phyloP scores from a whole-genome alignment of 768 basidiomycete genomes.

The Lentinula guzmanii region DNA sequence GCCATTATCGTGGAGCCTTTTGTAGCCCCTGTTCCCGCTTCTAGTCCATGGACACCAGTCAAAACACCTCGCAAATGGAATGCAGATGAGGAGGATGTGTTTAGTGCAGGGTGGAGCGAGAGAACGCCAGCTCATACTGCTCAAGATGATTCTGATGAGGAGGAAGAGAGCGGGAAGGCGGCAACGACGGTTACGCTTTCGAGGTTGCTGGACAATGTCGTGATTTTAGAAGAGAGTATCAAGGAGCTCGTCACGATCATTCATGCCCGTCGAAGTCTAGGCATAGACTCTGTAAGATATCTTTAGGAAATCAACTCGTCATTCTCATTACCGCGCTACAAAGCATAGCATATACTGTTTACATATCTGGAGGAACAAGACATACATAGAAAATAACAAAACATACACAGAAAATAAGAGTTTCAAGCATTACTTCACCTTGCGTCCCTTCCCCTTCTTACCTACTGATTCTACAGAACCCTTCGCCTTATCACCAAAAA shows the following conservation, averaged over 20 bases:
- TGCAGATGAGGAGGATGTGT: constrained; percentile 67
- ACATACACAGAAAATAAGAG: neutral
- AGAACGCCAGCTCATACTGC: constrained; percentile 16
- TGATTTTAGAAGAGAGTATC: constrained; percentile 90
- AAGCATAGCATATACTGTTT: neutral
- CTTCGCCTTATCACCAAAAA: constrained; percentile 42
- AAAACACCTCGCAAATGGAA: constrained; percentile 42
- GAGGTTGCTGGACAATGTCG: constrained; percentile 85
- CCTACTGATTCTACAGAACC: constrained; percentile 15
- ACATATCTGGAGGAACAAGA: neutral
- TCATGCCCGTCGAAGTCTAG: constrained; percentile 75
- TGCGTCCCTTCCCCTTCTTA: constrained; percentile 28
- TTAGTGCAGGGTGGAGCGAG: constrained; percentile 47
- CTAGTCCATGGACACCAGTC: constrained; percentile 60
- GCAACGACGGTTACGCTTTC: constrained; percentile 63
- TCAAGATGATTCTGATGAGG: constrained; percentile 19
- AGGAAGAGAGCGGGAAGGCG: constrained; percentile 23
- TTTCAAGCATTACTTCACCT: constrained; percentile 22
- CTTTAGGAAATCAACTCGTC: constrained; percentile 30
- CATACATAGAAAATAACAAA: constrained; percentile 3
- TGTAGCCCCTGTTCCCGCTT: constrained; percentile 50
- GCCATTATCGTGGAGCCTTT: constrained; percentile 69
- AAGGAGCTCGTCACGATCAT: constrained; percentile 88
- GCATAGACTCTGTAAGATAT: constrained; percentile 78
- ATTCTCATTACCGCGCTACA: neutral